These are phyloP conservation scores for Aphanomyces euteiches DNA, from an alignment of 352 stramenopile genomes.

Conservation along the genomic window DNA sequence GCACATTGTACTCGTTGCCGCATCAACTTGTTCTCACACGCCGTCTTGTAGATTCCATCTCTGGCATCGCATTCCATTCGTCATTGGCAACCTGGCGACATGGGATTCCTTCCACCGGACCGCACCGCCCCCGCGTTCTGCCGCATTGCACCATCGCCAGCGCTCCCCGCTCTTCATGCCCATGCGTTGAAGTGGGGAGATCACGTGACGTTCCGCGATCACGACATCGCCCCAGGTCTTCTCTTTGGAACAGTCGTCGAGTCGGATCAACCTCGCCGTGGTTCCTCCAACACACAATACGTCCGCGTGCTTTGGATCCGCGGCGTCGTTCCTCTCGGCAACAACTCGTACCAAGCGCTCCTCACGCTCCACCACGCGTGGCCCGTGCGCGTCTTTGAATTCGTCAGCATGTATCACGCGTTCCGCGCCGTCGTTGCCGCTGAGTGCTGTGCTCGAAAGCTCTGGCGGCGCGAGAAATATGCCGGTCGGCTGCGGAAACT, in stretches of 20 bases:
- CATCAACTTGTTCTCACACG: background rate
- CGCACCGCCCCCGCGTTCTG: background rate
- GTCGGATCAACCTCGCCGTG: conserved; percentile 25
- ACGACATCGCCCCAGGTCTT: conserved; percentile 51
- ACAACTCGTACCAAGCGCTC: conserved; percentile 56
- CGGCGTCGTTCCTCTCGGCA: conserved; percentile 57
- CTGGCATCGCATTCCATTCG: conserved; percentile 42
- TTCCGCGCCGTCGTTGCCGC: conserved; percentile 57
- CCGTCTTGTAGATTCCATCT: conserved; percentile 41
- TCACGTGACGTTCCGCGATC: conserved; percentile 51
- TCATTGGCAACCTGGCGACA: conserved; percentile 17
- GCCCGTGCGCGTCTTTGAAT: conserved; percentile 51
- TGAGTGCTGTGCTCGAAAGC: conserved; percentile 49
- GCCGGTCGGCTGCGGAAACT: conserved; percentile 36
- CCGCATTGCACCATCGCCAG: conserved; percentile 13
- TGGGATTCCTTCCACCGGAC: background rate
- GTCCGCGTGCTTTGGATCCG: conserved; percentile 67
- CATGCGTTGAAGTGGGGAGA: conserved; percentile 36
- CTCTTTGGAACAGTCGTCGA: conserved; percentile 47
- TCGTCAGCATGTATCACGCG: conserved; percentile 49
- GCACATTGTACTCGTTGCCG: conserved; percentile 54
- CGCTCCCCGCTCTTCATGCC: conserved; percentile 8
- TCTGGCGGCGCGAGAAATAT: conserved; percentile 46
- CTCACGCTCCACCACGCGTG: conserved; percentile 46
- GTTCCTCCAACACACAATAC: conserved; percentile 33